phyloP scores from a whole-genome alignment of 2,329 filamentous ascomycete genomes.

The Colletotrichum tropicale region DNA sequence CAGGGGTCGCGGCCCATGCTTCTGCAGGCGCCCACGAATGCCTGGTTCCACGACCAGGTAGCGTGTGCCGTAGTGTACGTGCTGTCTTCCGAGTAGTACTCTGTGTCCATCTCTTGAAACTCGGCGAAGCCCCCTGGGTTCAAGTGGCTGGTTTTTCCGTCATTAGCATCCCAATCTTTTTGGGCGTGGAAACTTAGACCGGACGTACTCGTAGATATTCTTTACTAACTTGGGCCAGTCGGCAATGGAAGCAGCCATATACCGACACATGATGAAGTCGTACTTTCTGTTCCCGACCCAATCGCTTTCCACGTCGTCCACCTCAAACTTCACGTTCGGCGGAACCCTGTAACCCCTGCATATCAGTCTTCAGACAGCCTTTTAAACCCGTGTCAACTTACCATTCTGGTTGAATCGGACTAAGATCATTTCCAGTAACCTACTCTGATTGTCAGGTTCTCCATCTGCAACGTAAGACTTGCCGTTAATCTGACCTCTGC shows the following conservation, averaged over 20 bases:
- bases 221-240: background rate
- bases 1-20: background rate
- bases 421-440: background rate
- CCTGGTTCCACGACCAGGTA: background rate
- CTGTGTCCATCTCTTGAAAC: background rate
- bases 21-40: background rate
- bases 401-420: background rate
- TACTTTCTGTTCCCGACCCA: background rate
- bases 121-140: background rate
- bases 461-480: background rate
- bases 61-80: background rate
- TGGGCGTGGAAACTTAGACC: no score
- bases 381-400: no score
- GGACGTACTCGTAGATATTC: background rate
- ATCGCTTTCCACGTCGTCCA: background rate
- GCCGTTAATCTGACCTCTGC: accelerated
- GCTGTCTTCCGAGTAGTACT: background rate
- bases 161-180: no score
- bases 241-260: background rate
- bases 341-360: background rate
- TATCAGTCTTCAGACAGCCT: background rate
- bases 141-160: no score
- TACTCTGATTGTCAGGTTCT: background rate
- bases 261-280: background rate
- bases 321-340: background rate